Base-by-base conservation (phyloP, 1,139 yeast species). In the Taphrina betulina region DNA sequence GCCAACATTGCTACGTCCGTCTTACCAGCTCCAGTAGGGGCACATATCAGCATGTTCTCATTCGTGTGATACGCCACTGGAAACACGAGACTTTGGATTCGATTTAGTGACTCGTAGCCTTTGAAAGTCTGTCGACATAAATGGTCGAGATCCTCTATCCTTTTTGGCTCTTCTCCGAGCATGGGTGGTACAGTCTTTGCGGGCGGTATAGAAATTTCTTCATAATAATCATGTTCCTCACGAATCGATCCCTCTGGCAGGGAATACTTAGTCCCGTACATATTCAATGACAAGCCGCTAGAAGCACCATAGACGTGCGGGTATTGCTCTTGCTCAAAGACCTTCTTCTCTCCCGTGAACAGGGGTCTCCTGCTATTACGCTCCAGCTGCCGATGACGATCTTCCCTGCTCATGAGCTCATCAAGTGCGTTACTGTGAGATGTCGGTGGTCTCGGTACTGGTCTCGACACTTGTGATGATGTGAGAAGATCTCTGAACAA, bases 21-120 rank as follows among this genome's bases (percentile, higher is more conserved):
- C 67, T 92, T 92, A 78, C 99, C 99, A 5, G 98, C 97, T 76
- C 99, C 98, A 0, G 99, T 92, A 1, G 99, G 99, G 0, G 99
- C 99, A 79, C 98, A 92, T 1, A 92, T 90, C 52, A 92, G 75
- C 96, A 94, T 85, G 66, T 94, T 92, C 64, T 90, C 96, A 69
- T 88, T 90, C 4, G 97, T 85, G 57, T 84, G 81, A 67, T 92
- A 94, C 0, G 96, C 98, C 16, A 89, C 85, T 0, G 95, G 95
- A 63, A 77, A 94, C 1, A 94, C 95, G 61, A 94, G 75, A 24
- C 96, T 84, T 69, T 94, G 99, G 79, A 94, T 85, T 62, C 87
- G 80, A 69, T 94, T 94, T 62, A 94, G 75, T 0, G 85, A 76
- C 53, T 78, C 74, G 69, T 94, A 94, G 38, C 83, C 83, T 60